These are phyloP conservation scores for Paraurostyla sp. DNA, from an alignment of 73 alveolate species.

Conservation along the genomic window DNA sequence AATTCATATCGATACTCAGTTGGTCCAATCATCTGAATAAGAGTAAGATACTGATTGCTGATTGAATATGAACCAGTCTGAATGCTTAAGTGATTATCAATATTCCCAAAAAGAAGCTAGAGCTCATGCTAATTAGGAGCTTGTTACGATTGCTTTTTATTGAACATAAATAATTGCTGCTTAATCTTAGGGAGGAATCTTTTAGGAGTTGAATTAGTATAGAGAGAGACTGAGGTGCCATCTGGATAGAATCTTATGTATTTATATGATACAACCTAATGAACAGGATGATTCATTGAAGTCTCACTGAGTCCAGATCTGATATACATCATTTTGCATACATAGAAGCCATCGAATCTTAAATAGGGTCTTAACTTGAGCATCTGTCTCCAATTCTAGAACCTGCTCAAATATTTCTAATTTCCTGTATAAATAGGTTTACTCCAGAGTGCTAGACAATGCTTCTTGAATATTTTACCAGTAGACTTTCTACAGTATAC, in stretches of 20 bases:
- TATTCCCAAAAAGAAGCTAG: neutral
- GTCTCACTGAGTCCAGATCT: constrained; percentile 30
- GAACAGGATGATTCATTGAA: constrained; percentile 53
- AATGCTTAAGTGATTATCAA: neutral
- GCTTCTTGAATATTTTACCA: constrained; percentile 49
- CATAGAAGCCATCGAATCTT: constrained; percentile 52
- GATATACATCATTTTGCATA: constrained; percentile 55
- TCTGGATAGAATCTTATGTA: constrained; percentile 37
- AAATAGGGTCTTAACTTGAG: constrained; percentile 35
- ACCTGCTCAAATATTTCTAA: constrained; percentile 1
- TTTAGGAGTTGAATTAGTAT: constrained; percentile 50
- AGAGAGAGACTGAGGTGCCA: constrained; percentile 55
- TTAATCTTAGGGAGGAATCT: constrained; percentile 44
- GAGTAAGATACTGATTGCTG: constrained; percentile 20
- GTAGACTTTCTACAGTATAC: constrained; percentile 20
- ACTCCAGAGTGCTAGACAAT: constrained; percentile 27
- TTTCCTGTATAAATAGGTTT: neutral
- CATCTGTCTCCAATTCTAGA: constrained; percentile 54
- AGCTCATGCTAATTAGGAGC: neutral
- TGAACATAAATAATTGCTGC: neutral
- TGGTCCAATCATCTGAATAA: constrained; percentile 7
- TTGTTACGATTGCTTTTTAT: neutral
- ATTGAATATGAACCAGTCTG: constrained; percentile 26
- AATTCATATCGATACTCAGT: constrained; percentile 60
- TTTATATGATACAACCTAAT: constrained; percentile 31